These are phyloP conservation scores for Kodamaea anthophila DNA, from an alignment of 1,139 yeast genomes.

Conservation along the genomic window DNA sequence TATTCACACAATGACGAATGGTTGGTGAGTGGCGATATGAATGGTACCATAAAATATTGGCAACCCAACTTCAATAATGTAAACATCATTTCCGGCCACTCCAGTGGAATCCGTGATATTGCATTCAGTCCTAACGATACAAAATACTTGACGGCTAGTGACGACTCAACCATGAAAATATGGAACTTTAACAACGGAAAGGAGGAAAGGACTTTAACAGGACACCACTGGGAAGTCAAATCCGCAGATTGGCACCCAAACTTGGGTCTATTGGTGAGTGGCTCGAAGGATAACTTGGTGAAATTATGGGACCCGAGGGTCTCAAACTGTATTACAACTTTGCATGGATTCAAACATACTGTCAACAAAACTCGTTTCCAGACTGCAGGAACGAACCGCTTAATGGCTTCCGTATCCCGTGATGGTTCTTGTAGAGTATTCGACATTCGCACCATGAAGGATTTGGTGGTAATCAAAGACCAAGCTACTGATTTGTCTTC, in stretches of 20 bases:
- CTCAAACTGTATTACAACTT: conserved; percentile 65
- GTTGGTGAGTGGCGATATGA: conserved; percentile 90
- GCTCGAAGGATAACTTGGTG: conserved; percentile 89
- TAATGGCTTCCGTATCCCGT: conserved; percentile 81
- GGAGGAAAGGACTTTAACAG: conserved; percentile 74
- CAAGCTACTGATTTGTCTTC: conserved; percentile 83
- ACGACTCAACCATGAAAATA: conserved; percentile 80
- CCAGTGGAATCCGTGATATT: conserved; percentile 76
- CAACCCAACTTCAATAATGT: conserved; percentile 97
- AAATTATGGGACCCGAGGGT: conserved; percentile 95
- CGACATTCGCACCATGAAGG: conserved; percentile 81
- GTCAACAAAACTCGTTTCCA: conserved; percentile 82
- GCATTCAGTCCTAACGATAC: conserved; percentile 88
- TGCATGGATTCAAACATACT: conserved; percentile 92
- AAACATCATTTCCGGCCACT: conserved; percentile 75
- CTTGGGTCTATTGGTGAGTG: conserved; percentile 75
- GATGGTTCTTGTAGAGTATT: conserved; percentile 85
- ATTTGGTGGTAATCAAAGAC: conserved; percentile 64
- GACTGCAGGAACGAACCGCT: conserved; percentile 56
- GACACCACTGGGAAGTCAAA: conserved; percentile 99
- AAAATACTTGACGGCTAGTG: conserved; percentile 87
- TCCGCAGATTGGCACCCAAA: conserved; percentile 96
- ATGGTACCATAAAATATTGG: conserved; percentile 90
- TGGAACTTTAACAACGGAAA: conserved; percentile 92
- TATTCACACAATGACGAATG: conserved; percentile 93